Evolutionary conservation across 805 yeast genomes (phyloP).

Genomic region (Clavispora fructus): DNA sequence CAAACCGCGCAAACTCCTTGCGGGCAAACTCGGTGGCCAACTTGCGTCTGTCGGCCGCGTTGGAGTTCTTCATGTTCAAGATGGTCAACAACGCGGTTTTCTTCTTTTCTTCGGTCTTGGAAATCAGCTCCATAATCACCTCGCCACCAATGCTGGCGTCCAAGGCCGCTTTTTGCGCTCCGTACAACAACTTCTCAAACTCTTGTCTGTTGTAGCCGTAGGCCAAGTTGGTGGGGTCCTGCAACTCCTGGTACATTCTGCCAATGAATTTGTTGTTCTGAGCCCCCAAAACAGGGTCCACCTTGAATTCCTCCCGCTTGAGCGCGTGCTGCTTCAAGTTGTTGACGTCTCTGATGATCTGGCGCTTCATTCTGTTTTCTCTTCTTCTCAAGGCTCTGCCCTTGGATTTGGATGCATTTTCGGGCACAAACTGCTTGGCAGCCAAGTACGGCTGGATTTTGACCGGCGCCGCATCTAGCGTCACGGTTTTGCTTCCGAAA

Average conservation of each 20-base stretch:
- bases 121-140: conserved; percentile 23
- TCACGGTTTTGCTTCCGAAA: conserved; percentile 2
- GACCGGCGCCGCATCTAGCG: conserved; percentile 6
- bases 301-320: conserved; percentile 27
- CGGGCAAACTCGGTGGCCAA: conserved; percentile 61
- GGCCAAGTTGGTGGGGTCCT: conserved; percentile 61
- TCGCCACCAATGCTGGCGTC: conserved; percentile 30
- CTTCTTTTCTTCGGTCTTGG: conserved; percentile 45
- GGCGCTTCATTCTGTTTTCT: conserved; percentile 37
- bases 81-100: conserved; percentile 68
- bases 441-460: conserved; percentile 19
- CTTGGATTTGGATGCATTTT: conserved; percentile 27
- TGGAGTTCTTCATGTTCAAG: conserved; percentile 67
- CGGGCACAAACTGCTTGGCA: conserved; percentile 32
- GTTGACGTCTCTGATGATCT: conserved; percentile 32
- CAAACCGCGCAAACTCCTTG: conserved; percentile 73
- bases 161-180: conserved; percentile 64
- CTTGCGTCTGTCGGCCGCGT: conserved; percentile 50
- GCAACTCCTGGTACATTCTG: conserved; percentile 60
- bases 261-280: conserved; percentile 59
- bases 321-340: conserved; percentile 36
- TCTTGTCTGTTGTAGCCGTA: conserved; percentile 56
- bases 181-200: conserved; percentile 69
- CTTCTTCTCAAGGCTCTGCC: conserved; percentile 31
- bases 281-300: conserved; percentile 85